phyloP scores from a whole-genome alignment of 139 green algal species.

The Klebsormidium nitens region DNA sequence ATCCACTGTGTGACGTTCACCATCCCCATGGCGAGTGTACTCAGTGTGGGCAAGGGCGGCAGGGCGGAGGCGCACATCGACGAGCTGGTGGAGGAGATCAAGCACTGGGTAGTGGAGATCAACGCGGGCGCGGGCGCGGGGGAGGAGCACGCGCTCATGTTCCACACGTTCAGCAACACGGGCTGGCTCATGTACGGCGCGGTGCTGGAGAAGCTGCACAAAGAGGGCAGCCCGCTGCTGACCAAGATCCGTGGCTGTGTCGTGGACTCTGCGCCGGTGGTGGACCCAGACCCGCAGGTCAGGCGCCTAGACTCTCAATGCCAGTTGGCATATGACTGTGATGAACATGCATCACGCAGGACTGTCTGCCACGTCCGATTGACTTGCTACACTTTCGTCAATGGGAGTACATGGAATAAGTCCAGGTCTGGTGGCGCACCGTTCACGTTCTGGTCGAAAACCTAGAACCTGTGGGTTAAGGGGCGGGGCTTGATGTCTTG shows the following conservation, averaged over 20 bases:
- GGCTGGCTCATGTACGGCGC: constrained; percentile 38
- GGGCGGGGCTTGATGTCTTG: too few species aligned
- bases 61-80: constrained; percentile 28
- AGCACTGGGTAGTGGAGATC: constrained; percentile 5
- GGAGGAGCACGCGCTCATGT: constrained; percentile 13
- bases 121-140: not conserved
- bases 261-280: constrained; percentile 29
- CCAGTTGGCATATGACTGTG: too few species aligned
- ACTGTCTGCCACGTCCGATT: too few species aligned
- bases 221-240: not conserved
- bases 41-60: constrained; percentile 12
- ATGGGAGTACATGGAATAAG: too few species aligned
- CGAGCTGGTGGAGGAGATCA: constrained; percentile 21
- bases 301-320: not conserved
- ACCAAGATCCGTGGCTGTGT: constrained; percentile 29
- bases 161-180: constrained; percentile 44
- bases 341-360: too few species aligned
- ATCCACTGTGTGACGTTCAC: constrained; percentile 36
- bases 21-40: constrained; percentile 17
- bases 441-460: too few species aligned
- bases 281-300: constrained; percentile 29
- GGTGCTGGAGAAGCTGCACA: constrained; percentile 20
- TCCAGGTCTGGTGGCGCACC: too few species aligned
- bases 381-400: too few species aligned
- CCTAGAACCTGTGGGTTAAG: too few species aligned